These are phyloP conservation scores for Macadamia tetraphylla DNA, from an alignment of 164 flowering plant genomes.

Conservation along the genomic window DNA sequence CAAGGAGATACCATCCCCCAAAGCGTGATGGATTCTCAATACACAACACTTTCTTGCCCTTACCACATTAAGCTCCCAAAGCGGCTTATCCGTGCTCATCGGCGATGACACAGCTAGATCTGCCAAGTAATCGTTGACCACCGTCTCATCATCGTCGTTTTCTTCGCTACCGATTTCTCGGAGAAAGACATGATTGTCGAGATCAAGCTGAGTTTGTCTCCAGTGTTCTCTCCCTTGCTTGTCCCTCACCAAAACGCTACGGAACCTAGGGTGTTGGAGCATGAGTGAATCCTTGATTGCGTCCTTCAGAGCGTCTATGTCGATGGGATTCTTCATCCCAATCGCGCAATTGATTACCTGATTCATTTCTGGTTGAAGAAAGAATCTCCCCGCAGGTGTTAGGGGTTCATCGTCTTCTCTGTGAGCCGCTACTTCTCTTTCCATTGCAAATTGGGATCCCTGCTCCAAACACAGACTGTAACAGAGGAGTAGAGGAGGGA, in stretches of 20 bases:
- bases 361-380: constrained; percentile 38
- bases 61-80: constrained; percentile 65
- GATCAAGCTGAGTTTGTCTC: constrained; percentile 35
- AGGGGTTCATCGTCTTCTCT: constrained; percentile 35
- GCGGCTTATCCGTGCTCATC: constrained; percentile 42
- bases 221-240: constrained; percentile 43
- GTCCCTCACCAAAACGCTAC: constrained; percentile 47
- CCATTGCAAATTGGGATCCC: no score
- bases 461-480: no score
- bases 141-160: constrained; percentile 20
- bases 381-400: constrained; percentile 52
- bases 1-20: constrained; percentile 70
- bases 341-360: constrained; percentile 40
- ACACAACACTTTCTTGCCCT: constrained; percentile 31
- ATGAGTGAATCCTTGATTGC: constrained; percentile 26
- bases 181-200: constrained; percentile 44
- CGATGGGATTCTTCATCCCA: constrained; percentile 28
- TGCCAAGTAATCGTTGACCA: constrained; percentile 42
- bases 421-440: no score
- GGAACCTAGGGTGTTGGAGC: constrained; percentile 53
- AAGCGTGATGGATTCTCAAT: constrained; percentile 55
- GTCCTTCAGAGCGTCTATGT: constrained; percentile 27
- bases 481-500: no score
- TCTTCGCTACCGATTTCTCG: constrained; percentile 4
- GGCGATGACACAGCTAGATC: constrained; percentile 46